These are phyloP conservation scores for Pugionium dolabratum DNA, from an alignment of 345 rosid species.

Conservation along the genomic window DNA sequence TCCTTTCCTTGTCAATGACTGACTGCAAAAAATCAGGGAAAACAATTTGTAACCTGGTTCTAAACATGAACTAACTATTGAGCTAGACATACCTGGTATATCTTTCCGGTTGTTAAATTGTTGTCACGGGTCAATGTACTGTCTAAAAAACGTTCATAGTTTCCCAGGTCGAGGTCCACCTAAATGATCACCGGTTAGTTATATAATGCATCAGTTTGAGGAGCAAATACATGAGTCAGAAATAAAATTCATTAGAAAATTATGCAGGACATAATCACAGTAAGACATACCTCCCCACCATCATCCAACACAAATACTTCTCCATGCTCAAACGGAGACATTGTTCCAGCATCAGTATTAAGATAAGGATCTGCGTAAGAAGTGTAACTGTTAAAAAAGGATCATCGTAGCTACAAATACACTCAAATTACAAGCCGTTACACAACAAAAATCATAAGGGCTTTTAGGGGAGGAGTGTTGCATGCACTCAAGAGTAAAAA, in stretches of 20 bases:
- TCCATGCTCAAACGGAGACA: neutral
- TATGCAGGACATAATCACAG: too few relatives aligned
- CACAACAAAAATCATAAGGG: too few relatives aligned
- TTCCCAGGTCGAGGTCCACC: neutral
- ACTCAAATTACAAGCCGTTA: too few relatives aligned
- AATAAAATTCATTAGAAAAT: too few relatives aligned
- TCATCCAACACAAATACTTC: neutral
- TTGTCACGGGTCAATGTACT: conserved; percentile 1
- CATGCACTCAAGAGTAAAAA: neutral
- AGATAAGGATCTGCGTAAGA: neutral
- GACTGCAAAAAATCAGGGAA: neutral
- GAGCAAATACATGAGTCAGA: neutral
- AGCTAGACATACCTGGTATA: neutral
- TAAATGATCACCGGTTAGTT: too few relatives aligned
- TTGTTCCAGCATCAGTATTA: neutral
- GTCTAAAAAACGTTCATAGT: neutral
- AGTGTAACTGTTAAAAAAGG: too few relatives aligned
- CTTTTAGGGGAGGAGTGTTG: too few relatives aligned
- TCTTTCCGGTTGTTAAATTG: neutral
- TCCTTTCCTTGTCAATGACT: neutral
- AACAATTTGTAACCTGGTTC: neutral
- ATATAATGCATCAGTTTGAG: neutral
- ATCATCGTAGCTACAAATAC: too few relatives aligned
- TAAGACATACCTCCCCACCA: neutral
- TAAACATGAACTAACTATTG: neutral